Evolutionary conservation across 768 basidiomycete species (phyloP), one percentile per base, ranked within the genome.

Genomic region (Lactarius indigo): DNA sequence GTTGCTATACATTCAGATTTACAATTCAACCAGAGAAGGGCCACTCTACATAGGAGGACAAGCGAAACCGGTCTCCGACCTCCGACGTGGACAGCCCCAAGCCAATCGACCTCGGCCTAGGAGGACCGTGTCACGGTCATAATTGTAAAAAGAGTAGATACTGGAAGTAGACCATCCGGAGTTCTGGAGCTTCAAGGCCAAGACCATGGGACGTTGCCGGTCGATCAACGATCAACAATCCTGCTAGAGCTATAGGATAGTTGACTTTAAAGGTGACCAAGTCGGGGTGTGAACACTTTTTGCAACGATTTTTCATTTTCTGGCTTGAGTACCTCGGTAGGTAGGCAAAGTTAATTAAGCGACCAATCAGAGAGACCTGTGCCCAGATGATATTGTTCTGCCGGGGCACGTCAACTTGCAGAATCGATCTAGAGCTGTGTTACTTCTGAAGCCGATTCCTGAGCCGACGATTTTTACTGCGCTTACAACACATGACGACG

Each of bases 1-100:
- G 18, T 18, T 59, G 18, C 20, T 59, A 59, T 60, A 44, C 66
- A 56, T 2, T 20, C 57, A 20, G 47, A 59, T 67, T 63, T 62
- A 54, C 30, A 39, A 67, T 59, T 44, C 35, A 17, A 58, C 57
- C 35, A 15, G 31, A 26, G 18, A 57, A 26, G 20, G 55, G 64
- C 28, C 50, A 42, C 54, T 17, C 17, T 57, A 57, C 33, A 23
- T 9, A n/a, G 13, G 57, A n/a, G 35, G 10, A 18, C 30, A 37
- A 23, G 35, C 31, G 17, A 10, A 20, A 13, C 57, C 30, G 33
- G 20, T 57, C n/a, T 55, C 28, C 31, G 54, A 56, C 54, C n/a
- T 30, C 55, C 30, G 54, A 31, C 26, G 13, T 54, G 30, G 30
- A 60, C 39, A 60, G 59, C 64, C 59, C 37, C 54, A 56, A 28